Conservation (phyloP, 768 basidiomycete genomes). For the Heimioporus sp. region DNA sequence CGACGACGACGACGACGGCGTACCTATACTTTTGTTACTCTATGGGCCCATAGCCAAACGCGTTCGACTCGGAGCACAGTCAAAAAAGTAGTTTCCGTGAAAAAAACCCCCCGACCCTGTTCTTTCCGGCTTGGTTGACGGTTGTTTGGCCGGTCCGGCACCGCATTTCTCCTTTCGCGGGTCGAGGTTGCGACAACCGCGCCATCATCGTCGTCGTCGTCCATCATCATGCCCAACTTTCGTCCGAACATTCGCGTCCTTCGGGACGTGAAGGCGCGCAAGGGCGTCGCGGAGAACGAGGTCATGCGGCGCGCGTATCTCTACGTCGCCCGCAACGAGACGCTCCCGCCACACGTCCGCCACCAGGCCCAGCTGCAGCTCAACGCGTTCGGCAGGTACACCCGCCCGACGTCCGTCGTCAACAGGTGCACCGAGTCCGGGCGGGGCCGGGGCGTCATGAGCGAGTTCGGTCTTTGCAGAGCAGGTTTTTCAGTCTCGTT, state of each 20-base stretch:
- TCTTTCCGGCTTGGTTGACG: constrained; percentile 11
- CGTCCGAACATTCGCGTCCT: constrained; percentile 52
- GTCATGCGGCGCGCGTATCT: constrained; percentile 86
- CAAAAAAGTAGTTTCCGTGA: too few species aligned
- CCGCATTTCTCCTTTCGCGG: too few species aligned
- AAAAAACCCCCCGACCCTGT: not conserved
- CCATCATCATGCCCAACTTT: constrained; percentile 20
- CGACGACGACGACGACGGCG: not conserved
- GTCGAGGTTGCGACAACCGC: too few species aligned
- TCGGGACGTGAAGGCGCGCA: constrained; percentile 77
- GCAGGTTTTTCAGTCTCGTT: constrained; percentile 38
- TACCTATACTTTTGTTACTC: constrained; percentile 15
- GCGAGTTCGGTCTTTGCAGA: constrained; percentile 84
- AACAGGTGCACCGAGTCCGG: constrained; percentile 88
- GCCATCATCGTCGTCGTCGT: too few species aligned
- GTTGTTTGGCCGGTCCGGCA: constrained; percentile 27
- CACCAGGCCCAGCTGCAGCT: constrained; percentile 94
- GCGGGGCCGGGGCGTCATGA: constrained; percentile 82
- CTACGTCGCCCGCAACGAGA: constrained; percentile 89
- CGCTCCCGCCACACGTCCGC: constrained; percentile 83
- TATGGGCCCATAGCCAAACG: constrained; percentile 22
- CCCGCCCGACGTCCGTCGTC: constrained; percentile 84
- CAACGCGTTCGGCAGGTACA: constrained; percentile 80
- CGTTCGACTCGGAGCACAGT: too few species aligned
- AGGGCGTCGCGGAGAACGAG: constrained; percentile 72